phyloP scores from a whole-genome alignment of 768 basidiomycete genomes.

The Chiua virens region DNA sequence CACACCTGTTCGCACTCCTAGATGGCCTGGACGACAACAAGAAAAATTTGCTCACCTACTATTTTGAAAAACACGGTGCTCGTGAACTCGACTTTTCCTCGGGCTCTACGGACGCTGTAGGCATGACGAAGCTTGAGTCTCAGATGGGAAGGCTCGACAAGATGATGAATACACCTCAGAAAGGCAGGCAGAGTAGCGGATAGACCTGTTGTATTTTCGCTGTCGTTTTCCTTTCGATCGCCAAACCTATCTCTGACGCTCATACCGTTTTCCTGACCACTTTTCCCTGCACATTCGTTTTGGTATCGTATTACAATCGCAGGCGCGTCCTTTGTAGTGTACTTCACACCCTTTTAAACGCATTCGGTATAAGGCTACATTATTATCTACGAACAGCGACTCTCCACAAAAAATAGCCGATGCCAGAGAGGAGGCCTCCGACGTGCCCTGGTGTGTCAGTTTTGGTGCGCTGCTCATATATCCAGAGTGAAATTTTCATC shows the following conservation, averaged over 20 bases:
- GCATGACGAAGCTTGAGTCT: constrained; percentile 71
- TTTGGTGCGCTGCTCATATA: constrained; percentile 41
- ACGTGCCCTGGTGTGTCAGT: constrained; percentile 70
- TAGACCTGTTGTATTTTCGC: neutral
- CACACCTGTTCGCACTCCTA: constrained; percentile 75
- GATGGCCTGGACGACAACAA: constrained; percentile 87
- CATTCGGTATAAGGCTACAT: constrained; percentile 3
- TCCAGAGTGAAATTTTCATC: neutral
- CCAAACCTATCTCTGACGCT: neutral
- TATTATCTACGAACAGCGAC: constrained; percentile 29
- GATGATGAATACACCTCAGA: constrained; percentile 72
- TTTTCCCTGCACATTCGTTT: constrained; percentile 14
- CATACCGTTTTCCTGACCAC: neutral
- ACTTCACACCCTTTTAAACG: constrained; percentile 8
- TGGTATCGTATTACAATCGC: constrained; percentile 11
- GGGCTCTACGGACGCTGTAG: constrained; percentile 35
- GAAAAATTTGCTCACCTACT: constrained; percentile 85
- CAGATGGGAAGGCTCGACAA: constrained; percentile 81
- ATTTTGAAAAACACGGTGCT: constrained; percentile 85
- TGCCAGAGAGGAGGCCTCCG: constrained; percentile 62
- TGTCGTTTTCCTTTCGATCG: neutral
- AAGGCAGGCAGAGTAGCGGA: constrained; percentile 15
- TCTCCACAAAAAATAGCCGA: constrained; percentile 47
- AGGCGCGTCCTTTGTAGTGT: constrained; percentile 3
- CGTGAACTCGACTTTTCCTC: constrained; percentile 46